Evolutionary conservation across 148 eudicot species (phyloP).

Genomic region (Rhododendron griersonianum): DNA sequence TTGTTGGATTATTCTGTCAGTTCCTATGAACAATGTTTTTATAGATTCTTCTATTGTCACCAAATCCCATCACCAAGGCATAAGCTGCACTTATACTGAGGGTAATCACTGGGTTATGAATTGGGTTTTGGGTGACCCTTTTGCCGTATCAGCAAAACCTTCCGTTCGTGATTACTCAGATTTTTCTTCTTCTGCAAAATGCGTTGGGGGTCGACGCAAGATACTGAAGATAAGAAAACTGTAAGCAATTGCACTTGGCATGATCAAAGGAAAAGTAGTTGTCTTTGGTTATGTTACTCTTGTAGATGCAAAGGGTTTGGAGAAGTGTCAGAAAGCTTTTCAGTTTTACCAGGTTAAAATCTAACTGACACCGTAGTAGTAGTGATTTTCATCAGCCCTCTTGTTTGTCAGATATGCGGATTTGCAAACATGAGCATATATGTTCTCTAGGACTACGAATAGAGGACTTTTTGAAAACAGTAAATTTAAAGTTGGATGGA

Average conservation of each 20-base stretch:
- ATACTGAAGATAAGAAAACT: neutral
- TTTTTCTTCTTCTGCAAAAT: neutral
- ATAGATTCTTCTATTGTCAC: neutral
- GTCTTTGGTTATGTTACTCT: neutral
- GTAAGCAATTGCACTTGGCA: neutral
- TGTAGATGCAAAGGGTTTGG: neutral
- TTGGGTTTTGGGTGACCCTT: neutral
- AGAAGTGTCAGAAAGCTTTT: neutral
- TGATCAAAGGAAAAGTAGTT: neutral
- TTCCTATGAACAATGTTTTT: neutral
- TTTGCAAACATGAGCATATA: neutral
- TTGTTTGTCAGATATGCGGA: neutral
- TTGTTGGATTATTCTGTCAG: neutral
- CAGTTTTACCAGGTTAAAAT: neutral
- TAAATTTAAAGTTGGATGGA: neutral
- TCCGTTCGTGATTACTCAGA: neutral
- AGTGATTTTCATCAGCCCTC: neutral
- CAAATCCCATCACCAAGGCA: neutral
- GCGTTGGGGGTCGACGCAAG: neutral
- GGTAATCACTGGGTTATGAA: neutral
- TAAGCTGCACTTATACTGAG: neutral
- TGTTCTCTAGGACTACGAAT: too few relatives aligned
- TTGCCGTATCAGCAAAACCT: neutral
- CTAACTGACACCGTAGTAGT: neutral
- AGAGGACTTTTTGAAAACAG: neutral